Conservation (phyloP, 805 yeast genomes). For the Starmerella scarabaei region DNA sequence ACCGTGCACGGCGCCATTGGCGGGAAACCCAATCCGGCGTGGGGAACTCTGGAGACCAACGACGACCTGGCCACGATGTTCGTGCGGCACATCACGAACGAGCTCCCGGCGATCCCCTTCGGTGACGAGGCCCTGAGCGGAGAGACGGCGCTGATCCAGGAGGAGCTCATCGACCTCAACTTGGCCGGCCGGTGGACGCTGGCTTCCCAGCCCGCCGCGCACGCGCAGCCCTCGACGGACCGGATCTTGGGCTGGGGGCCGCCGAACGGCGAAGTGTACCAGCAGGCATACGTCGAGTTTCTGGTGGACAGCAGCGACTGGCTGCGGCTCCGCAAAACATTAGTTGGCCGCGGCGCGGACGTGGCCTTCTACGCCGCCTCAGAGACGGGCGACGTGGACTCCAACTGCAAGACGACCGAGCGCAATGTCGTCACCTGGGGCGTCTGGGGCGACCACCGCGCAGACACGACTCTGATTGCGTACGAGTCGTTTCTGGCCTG, state of each 20-base stretch:
- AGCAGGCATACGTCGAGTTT: slow-evolving; percentile 86
- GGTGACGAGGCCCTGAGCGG: slow-evolving; percentile 73
- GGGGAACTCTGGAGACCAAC: slow-evolving; percentile 63
- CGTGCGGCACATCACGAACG: slow-evolving; percentile 57
- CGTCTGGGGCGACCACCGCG: slow-evolving; percentile 67
- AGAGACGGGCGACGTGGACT: slow-evolving; percentile 31
- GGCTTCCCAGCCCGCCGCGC: slow-evolving; percentile 92
- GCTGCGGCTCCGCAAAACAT: slow-evolving; percentile 30
- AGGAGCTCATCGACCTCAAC: slow-evolving; percentile 70
- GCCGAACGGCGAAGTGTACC: slow-evolving; percentile 71
- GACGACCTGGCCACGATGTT: slow-evolving; percentile 56
- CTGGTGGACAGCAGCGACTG: slow-evolving; percentile 65
- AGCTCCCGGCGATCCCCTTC: slow-evolving; percentile 79
- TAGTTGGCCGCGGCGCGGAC: slow-evolving; percentile 23
- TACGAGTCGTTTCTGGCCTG: slow-evolving; percentile 88
- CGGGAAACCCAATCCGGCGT: slow-evolving; percentile 50
- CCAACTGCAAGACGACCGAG: slow-evolving; percentile 42
- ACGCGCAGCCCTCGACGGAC: slow-evolving; percentile 66
- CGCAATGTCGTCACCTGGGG: slow-evolving; percentile 96
- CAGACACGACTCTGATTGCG: slow-evolving; percentile 86
- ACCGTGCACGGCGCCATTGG: slow-evolving; percentile 57
- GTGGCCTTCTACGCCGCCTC: slow-evolving; percentile 70
- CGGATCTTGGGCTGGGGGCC: slow-evolving; percentile 98
- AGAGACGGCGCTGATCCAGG: slow-evolving; percentile 88
- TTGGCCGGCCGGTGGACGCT: slow-evolving; percentile 66